Base-by-base conservation (phyloP, 2,329 filamentous ascomycete species). In the Phoma sp. region DNA sequence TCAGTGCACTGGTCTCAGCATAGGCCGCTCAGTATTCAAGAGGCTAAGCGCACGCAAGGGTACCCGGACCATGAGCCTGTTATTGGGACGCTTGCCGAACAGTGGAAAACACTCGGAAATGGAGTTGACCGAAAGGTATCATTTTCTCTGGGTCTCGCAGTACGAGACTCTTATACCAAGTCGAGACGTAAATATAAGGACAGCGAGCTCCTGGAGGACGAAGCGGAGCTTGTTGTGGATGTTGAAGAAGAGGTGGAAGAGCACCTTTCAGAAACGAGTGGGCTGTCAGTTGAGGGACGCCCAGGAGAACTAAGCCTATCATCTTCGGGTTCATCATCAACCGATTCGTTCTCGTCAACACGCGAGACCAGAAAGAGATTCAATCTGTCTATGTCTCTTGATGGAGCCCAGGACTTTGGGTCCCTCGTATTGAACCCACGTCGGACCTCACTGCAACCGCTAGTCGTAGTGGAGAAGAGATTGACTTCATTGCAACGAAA, bases 101-200 rank as follows among this genome's bases (percentile, higher is more conserved):
- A 91, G 66, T 87, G 84, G 76, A 83, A 81, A 48, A 84, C 91
- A 17, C 79, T 93, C 0, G 91, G 91, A 0, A 96, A 96, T 70
- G 90, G 87, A 23, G 91, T 96, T 0, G 84, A 90, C 2, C 78
- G 90, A 7, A 83, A 85, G 20, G 83, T 91, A 1, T 84, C 89
- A 0, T 72, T 92, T 15, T 84, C 85, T 0, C 69, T 92, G 1
- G 91, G 91, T 0, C 65, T 90, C 4, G 77, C 20, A 2, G 15
- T 48, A 5, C 38, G 45, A 5, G 38, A 48, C 12, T 38, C 51
- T 18, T 12, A 39, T 10, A 30, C 26, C 4, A 39, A 15, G 10
- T 48, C 32, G 0, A 34, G 20, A 17, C 7, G 9, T 17, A 26
- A n/a, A n/a, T 15, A 1, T 3, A 4, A 9, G n/a, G n/a, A 5